These are phyloP conservation scores for Casuarina cunninghamiana DNA, from an alignment of 306 rosid genomes.

Conservation along the genomic window DNA sequence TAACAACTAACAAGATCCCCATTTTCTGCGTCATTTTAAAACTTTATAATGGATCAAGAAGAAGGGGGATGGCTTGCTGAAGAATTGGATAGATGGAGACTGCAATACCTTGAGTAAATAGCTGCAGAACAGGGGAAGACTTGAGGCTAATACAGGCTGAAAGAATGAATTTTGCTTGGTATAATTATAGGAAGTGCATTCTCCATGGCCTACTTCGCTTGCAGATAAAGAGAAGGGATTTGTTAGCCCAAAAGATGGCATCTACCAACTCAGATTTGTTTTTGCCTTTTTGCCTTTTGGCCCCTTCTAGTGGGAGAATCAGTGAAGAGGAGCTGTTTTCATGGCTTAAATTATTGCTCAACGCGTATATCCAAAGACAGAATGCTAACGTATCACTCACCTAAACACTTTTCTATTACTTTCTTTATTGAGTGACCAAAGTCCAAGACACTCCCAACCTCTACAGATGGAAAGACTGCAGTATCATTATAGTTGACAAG, in stretches of 20 bases:
- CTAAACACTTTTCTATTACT: not conserved
- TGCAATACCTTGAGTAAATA: not conserved
- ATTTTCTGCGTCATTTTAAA: conserved; percentile 34
- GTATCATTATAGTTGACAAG: not conserved
- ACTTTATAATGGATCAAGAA: conserved; percentile 9
- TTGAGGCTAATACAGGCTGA: not conserved
- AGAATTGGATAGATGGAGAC: conserved; percentile 8
- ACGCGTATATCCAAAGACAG: conserved; percentile 24
- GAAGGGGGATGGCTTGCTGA: not conserved
- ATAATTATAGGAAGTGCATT: conserved; percentile 29
- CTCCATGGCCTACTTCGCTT: conserved; percentile 31
- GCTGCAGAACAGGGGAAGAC: conserved; percentile 13
- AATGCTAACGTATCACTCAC: conserved; percentile 8
- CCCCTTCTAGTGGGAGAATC: conserved; percentile 21
- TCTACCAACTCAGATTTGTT: conserved; percentile 29
- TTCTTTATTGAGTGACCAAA: not conserved
- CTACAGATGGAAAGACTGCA: not conserved
- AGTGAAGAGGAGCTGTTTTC: conserved; percentile 17
- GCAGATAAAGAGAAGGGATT: conserved; percentile 31
- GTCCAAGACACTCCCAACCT: not conserved
- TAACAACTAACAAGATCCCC: conserved; percentile 20
- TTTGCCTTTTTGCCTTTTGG: conserved; percentile 27
- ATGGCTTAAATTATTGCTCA: conserved; percentile 34
- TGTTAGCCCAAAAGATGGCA: conserved; percentile 39
- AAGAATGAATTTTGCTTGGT: not conserved